These are phyloP conservation scores for Ophiostoma pallidulum DNA, from an alignment of 2,329 filamentous ascomycete species.

Conservation along the genomic window DNA sequence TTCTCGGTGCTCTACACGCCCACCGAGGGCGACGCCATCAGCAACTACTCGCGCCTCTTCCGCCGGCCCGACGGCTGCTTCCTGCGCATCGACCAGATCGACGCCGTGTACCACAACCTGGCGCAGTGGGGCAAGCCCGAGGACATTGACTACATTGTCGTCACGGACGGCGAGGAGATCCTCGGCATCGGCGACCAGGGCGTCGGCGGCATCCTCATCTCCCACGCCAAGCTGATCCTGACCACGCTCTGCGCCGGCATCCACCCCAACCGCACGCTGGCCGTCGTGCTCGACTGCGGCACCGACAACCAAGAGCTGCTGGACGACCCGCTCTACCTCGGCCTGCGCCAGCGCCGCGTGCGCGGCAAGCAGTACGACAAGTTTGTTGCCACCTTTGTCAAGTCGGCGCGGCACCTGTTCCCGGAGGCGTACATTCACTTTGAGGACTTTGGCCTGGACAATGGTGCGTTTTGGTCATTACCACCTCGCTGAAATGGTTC, in stretches of 20 bases:
- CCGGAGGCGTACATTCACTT: slow-evolving; percentile 82
- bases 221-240: slow-evolving; percentile 70
- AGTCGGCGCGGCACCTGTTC: slow-evolving; percentile 56
- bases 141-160: slow-evolving; percentile 81
- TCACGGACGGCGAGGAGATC: slow-evolving; percentile 54
- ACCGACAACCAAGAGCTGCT: slow-evolving; percentile 71
- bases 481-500: too few relatives aligned
- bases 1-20: slow-evolving; percentile 87
- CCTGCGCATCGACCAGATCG: slow-evolving; percentile 60
- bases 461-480: too few relatives aligned
- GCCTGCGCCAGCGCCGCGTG: slow-evolving; percentile 56
- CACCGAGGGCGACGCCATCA: slow-evolving; percentile 80
- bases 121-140: slow-evolving; percentile 59
- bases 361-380: slow-evolving; percentile 64
- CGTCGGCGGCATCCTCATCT: slow-evolving; percentile 75
- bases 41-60: slow-evolving; percentile 73
- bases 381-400: slow-evolving; percentile 68
- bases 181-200: slow-evolving; percentile 86
- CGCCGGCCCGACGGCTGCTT: slow-evolving; percentile 73
- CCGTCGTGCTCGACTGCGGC: slow-evolving; percentile 77
- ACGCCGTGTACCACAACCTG: slow-evolving; percentile 56
- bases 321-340: slow-evolving; percentile 70
- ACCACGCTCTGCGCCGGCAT: slow-evolving; percentile 83
- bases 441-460: slow-evolving; percentile 74
- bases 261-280: slow-evolving; percentile 66